phyloP scores from a whole-genome alignment of 2,329 filamentous ascomycete species.

The Huntiella bhutanensis region DNA sequence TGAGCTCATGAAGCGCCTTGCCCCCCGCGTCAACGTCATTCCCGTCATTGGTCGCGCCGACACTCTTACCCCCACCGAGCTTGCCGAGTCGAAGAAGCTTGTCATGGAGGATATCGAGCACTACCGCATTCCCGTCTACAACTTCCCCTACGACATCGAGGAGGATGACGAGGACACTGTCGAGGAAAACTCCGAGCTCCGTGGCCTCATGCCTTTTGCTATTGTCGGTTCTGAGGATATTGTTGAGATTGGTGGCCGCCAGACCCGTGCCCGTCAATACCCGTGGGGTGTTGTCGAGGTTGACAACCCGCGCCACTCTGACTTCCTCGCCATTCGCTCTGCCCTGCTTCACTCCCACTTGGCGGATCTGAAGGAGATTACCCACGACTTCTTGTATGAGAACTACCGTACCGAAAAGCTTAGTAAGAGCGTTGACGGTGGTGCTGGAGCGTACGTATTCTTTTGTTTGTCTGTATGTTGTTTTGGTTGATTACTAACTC shows the following conservation, averaged over 20 bases:
- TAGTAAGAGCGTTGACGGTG: slow-evolving; percentile 94
- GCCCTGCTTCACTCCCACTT: slow-evolving; percentile 94
- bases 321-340: slow-evolving; percentile 93
- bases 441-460: slow-evolving; percentile 60
- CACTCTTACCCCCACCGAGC: slow-evolving; percentile 84
- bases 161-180: slow-evolving; percentile 99
- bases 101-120: slow-evolving; percentile 99
- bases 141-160: slow-evolving; percentile 99
- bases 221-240: slow-evolving; percentile 96
- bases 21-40: slow-evolving; percentile 95
- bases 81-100: slow-evolving; percentile 98
- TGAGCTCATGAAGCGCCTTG: slow-evolving; percentile 97
- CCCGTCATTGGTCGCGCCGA: slow-evolving; percentile 98
- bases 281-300: slow-evolving; percentile 98
- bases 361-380: slow-evolving; percentile 97
- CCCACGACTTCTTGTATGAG: slow-evolving; percentile 98
- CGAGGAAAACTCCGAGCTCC: slow-evolving; percentile 94
- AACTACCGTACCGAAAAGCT: slow-evolving; percentile 99
- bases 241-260: slow-evolving; percentile 80
- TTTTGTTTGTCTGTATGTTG: neutral
- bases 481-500: slow-evolving; percentile 7
- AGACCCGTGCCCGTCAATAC: slow-evolving; percentile 89
- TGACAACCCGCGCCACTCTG: slow-evolving; percentile 95
- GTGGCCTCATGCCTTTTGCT: slow-evolving; percentile 95
- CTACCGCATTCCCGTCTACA: slow-evolving; percentile 98